Evolutionary conservation across 2,329 filamentous ascomycete genomes (phyloP), one percentile per base, ranked within the genome.

Genomic region (Cladorrhinum sp.): DNA sequence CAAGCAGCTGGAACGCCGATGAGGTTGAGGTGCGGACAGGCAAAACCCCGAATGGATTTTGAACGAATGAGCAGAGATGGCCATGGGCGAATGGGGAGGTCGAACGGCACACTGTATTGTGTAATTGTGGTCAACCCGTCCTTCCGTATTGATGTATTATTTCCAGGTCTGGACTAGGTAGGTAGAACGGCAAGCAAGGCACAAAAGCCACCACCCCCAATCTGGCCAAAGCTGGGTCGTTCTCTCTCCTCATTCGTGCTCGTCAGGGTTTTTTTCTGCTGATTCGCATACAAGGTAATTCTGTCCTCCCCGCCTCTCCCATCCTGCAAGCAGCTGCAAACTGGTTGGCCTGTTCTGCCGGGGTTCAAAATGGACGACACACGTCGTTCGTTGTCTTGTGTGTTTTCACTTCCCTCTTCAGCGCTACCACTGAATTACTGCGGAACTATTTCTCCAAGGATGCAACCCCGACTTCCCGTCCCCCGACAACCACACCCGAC

Each of bases 391-490:
- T 46, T 46, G 33, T 36, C 4, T 36, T 36, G 33, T 36, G 33
- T 36, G 8, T 36, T 36, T 36, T 36, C 12, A 36, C 33, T n/a
- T 12, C 3, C 6, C 14, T 42, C 42, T 46, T 46, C 42, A 20
- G 42, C 36, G 36, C 36, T 46, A 46, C 42, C 42, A 18, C 6
- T 42, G 16, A 21, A 46, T 46, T 46, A 18, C 42, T 46, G 42
- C 42, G 42, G 42, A 46, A 46, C 42, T 46, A 46, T 4, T 46
- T 21, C 42, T 46, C 42, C 42, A 46, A 18, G 8, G n/a, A 20
- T 46, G 52, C 28, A 39, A 28, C 58, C 58, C 51, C 33, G 55
- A 61, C 59, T 36, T 61, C 54, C 59, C 59, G 55, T 46, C 59
- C 24, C 30, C 20, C 50, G 52, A 58, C 30, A n/a, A 39, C 52